phyloP scores from a whole-genome alignment of 1,284 basidiomycete species.

The Stygiomarasmius scandens region DNA sequence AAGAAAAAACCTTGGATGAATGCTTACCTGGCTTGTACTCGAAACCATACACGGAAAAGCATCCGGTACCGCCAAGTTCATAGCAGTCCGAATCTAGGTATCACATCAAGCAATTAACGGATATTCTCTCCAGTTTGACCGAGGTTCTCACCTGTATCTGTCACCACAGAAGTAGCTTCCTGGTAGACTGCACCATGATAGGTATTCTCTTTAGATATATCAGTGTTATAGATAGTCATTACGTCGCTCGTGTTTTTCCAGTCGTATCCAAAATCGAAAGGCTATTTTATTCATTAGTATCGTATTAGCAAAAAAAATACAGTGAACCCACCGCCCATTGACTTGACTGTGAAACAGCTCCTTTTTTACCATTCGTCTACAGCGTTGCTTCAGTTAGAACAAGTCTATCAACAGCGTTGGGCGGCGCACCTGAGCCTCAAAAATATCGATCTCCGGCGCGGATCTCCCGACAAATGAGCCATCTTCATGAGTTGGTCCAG shows the following conservation, averaged over 20 bases:
- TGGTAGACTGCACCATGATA: slow-evolving; percentile 62
- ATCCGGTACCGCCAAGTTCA: slow-evolving; percentile 39
- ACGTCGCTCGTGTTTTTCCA: slow-evolving; percentile 47
- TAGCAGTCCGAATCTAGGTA: slow-evolving; percentile 33
- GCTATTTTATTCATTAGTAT: slow-evolving; percentile 30
- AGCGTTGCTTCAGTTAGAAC: slow-evolving; percentile 13
- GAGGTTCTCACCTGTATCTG: slow-evolving; percentile 30
- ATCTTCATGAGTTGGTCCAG: slow-evolving; percentile 62
- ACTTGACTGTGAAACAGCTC: slow-evolving; percentile 62
- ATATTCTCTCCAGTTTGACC: neutral
- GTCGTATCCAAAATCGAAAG: slow-evolving; percentile 51
- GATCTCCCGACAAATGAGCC: slow-evolving; percentile 71
- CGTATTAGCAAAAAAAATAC: slow-evolving; percentile 28
- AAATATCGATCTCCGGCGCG: slow-evolving; percentile 79
- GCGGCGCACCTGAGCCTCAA: slow-evolving; percentile 63
- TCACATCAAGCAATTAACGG: neutral
- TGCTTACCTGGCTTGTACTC: slow-evolving; percentile 38
- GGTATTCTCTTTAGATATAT: slow-evolving; percentile 50
- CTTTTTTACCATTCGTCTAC: slow-evolving; percentile 26
- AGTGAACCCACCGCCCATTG: slow-evolving; percentile 62
- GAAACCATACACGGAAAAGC: slow-evolving; percentile 62
- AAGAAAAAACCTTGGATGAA: neutral
- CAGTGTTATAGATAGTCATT: slow-evolving; percentile 48
- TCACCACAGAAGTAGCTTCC: slow-evolving; percentile 62
- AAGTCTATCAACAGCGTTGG: slow-evolving; percentile 7